These are phyloP conservation scores for Dipteronia sinensis DNA, from an alignment of 345 rosid genomes.

Conservation along the genomic window DNA sequence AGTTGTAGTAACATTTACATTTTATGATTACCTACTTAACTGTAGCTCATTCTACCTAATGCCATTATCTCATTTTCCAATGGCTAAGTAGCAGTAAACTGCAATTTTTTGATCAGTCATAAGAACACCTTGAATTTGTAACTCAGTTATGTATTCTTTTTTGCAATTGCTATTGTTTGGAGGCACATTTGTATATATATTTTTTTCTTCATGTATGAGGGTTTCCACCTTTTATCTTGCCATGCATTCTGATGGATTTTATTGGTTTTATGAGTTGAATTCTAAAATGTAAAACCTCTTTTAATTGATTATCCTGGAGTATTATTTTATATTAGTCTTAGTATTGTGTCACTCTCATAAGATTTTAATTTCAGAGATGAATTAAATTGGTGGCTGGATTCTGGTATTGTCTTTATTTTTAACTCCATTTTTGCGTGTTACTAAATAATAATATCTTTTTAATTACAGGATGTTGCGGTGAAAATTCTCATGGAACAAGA, in stretches of 20 bases:
- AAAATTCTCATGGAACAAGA: conserved; percentile 99
- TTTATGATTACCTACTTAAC: too few species aligned
- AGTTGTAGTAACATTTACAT: too few species aligned
- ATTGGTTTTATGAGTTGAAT: not conserved
- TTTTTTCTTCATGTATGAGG: not conserved
- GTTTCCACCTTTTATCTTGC: not conserved
- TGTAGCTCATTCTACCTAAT: too few species aligned
- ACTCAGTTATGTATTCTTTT: too few species aligned
- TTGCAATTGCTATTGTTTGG: too few species aligned
- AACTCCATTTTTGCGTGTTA: not conserved
- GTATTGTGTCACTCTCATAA: not conserved
- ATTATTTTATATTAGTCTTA: not conserved
- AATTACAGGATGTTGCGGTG: conserved; percentile 95
- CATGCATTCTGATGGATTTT: not conserved
- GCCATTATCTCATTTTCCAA: too few species aligned
- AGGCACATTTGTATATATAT: too few species aligned
- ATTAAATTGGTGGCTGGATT: not conserved
- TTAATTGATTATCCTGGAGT: not conserved
- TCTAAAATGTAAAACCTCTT: not conserved
- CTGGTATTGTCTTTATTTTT: not conserved
- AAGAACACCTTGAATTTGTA: too few species aligned
- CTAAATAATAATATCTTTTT: conserved; percentile 7
- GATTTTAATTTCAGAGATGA: not conserved
- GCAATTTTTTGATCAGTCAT: too few species aligned
- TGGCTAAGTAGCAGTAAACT: too few species aligned